phyloP scores from a whole-genome alignment of 768 basidiomycete genomes.

The Nidularia pulvinata region DNA sequence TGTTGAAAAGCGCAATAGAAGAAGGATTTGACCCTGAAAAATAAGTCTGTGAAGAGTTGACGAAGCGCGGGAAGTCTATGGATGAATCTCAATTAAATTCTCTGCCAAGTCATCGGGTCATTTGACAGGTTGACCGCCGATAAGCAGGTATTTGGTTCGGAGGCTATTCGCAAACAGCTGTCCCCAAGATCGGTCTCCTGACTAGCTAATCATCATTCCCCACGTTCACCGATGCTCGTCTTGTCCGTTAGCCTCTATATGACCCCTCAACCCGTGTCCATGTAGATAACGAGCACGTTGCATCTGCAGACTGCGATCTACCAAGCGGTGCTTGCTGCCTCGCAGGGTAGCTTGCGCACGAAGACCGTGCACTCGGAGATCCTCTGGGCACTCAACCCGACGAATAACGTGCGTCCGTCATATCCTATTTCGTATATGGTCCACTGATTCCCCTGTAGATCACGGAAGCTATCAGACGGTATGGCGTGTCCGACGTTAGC shows the following conservation, averaged over 20 bases:
- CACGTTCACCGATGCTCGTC: conserved; percentile 84
- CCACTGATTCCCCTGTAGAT: conserved; percentile 34
- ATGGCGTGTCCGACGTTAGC: conserved; percentile 74
- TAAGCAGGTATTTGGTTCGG: too few species aligned
- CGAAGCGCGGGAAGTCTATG: too few species aligned
- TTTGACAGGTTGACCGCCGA: too few species aligned
- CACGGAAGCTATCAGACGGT: conserved; percentile 83
- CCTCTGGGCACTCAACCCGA: conserved; percentile 85
- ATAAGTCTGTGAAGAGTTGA: too few species aligned
- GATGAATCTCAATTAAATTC: too few species aligned
- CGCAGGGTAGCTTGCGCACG: conserved; percentile 64
- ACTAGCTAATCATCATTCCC: too few species aligned
- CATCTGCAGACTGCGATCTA: conserved; percentile 87
- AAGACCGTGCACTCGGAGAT: conserved; percentile 93
- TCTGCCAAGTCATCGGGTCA: too few species aligned
- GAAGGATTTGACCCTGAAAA: too few species aligned
- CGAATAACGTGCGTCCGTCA: conserved; percentile 63
- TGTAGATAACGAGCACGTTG: conserved; percentile 75
- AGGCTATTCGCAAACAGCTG: too few species aligned
- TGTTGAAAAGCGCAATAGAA: too few species aligned
- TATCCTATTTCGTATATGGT: neutral
- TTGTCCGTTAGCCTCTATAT: conserved; percentile 49
- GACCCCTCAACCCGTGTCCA: neutral
- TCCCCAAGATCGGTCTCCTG: too few species aligned
- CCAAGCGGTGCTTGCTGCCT: conserved; percentile 74